Evolutionary conservation across 1,284 basidiomycete species (phyloP), one percentile per base, ranked within the genome.

Genomic region (Hemileia vastatrix): DNA sequence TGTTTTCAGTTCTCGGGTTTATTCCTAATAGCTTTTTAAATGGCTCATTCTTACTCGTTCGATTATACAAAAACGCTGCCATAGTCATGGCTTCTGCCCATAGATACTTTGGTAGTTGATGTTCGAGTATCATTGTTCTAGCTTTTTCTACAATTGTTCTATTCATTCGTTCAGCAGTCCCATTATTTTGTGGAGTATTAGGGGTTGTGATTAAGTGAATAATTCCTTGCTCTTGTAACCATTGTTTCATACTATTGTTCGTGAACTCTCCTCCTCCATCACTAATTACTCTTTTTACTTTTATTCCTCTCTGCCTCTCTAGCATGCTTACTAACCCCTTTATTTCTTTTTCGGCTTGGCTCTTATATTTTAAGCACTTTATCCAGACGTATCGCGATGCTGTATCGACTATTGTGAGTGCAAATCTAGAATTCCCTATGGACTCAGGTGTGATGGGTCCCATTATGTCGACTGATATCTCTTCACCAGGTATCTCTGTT

Each of bases 171-270:
- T 59, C 57, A 9, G 49, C 33, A 1, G 24, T 59, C 3, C 57
- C 57, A 44, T 59, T 59, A 23, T 59, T 11, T 40, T 59, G 57
- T 9, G 57, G 57, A 4, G 57, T 59, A 24, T 59, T 43, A 19
- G 47, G 31, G 13, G 57, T 59, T 2, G 57, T 59, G 19, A 59
- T 21, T 3, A 59, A 24, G 4, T 36, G 48, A 6, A 23, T 24
- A 13, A 59, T 59, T n/a, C 57, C 57, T 31, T 52, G 51, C 21
- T 40, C n/a, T 43, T 36, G 19, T 2, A 36, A 13, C 49, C 49
- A 59, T 18, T 23, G 11, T 11, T 59, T 32, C 21, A 59, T 21
- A 15, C 45, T 18, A 5, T 45, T n/a, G 21, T 59, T 59, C 31
- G 52, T 6, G 21, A 59, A 59, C 33, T 59, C 57, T 13, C 43